Conservation (phyloP, 1,284 basidiomycete genomes). For the Sanghuangporus weigelae region DNA sequence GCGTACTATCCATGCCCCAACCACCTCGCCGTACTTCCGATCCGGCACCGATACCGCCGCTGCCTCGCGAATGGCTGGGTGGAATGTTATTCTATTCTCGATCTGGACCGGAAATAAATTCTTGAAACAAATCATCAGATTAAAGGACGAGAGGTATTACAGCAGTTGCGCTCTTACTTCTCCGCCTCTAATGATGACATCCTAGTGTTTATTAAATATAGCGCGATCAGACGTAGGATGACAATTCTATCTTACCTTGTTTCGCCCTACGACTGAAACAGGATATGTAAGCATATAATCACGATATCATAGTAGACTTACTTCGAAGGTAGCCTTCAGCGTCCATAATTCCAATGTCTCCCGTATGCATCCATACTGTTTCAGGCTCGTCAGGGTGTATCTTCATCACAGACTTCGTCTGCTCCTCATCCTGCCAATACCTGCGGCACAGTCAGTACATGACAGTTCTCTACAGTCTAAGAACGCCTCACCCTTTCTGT, state of each 20-base stretch:
- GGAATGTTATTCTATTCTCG: slow-evolving; percentile 67
- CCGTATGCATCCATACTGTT: slow-evolving; percentile 78
- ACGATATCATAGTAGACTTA: slow-evolving; percentile 24
- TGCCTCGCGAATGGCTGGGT: slow-evolving; percentile 63
- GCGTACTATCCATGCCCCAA: slow-evolving; percentile 70
- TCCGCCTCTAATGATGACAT: slow-evolving; percentile 85
- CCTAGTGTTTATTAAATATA: slow-evolving; percentile 33
- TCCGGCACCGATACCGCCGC: slow-evolving; percentile 76
- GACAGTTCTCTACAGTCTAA: neutral
- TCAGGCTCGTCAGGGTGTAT: slow-evolving; percentile 46
- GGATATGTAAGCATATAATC: slow-evolving; percentile 2
- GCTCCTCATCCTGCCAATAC: slow-evolving; percentile 74
- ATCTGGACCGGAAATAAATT: slow-evolving; percentile 85
- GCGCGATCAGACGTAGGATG: neutral
- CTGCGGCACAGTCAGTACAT: slow-evolving; percentile 30
- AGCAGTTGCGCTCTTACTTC: slow-evolving; percentile 42
- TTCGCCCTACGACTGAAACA: slow-evolving; percentile 65
- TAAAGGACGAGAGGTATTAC: neutral
- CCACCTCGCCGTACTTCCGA: slow-evolving; percentile 65
- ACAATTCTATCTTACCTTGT: slow-evolving; percentile 42
- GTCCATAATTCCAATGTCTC: slow-evolving; percentile 80
- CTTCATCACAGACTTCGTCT: slow-evolving; percentile 61
- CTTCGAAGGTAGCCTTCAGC: slow-evolving; percentile 76
- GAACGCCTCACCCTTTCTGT: slow-evolving; percentile 61
- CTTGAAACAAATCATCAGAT: slow-evolving; percentile 28